These are phyloP conservation scores for Taphrina communis DNA, from an alignment of 1,139 yeast genomes.

Conservation along the genomic window DNA sequence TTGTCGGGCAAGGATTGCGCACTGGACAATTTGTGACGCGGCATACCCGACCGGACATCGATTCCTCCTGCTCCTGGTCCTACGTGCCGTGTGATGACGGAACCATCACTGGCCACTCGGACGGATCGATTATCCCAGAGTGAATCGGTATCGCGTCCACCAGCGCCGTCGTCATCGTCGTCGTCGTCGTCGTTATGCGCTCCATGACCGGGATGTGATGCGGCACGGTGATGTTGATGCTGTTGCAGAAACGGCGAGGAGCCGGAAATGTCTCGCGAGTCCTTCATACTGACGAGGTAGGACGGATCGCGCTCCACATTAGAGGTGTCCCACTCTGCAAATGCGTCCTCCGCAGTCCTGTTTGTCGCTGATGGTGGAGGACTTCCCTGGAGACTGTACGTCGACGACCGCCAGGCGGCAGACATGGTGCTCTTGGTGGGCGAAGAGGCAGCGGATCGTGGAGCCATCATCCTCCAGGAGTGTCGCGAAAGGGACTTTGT, in stretches of 20 bases:
- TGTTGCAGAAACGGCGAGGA: constrained; percentile 6
- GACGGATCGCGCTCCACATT: constrained; percentile 31
- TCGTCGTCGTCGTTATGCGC: neutral
- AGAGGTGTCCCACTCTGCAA: constrained; percentile 38
- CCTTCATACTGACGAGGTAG: constrained; percentile 31
- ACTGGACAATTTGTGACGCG: neutral
- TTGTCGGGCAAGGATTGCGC: neutral
- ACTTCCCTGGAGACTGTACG: constrained; percentile 1
- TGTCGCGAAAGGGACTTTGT: constrained; percentile 10
- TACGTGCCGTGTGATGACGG: neutral
- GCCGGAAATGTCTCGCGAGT: constrained; percentile 37
- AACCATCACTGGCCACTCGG: constrained; percentile 21
- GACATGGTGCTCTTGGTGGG: constrained; percentile 18
- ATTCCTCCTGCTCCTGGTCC: too few relatives aligned
- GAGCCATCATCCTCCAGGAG: constrained; percentile 15
- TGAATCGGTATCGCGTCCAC: neutral
- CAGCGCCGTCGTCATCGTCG: neutral
- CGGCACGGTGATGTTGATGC: neutral
- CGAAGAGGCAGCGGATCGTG: neutral
- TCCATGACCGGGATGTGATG: neutral
- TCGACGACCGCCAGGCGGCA: neutral
- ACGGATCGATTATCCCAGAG: constrained; percentile 17
- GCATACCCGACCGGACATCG: too few relatives aligned
- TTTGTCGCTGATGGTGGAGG: neutral
- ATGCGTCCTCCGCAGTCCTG: constrained; percentile 16